These are phyloP conservation scores for Phaeosphaeria sp. DNA, from an alignment of 2,329 filamentous ascomycete genomes.

Conservation along the genomic window DNA sequence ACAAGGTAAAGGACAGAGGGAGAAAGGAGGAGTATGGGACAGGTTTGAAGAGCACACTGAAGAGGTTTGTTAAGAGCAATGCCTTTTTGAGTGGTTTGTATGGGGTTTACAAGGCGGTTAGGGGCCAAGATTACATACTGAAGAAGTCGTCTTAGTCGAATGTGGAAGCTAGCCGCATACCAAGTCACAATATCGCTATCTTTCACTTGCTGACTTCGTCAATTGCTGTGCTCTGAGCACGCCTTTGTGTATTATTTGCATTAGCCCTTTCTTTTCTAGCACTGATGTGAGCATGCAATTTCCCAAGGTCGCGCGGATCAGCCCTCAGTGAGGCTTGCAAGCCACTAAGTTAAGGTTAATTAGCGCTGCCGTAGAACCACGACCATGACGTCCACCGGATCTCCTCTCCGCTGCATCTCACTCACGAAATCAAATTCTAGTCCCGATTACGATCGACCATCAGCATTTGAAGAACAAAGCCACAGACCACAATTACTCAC, in stretches of 20 bases:
- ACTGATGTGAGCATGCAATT: not conserved
- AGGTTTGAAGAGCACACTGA: conserved; percentile 31
- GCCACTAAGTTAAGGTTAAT: too few relatives aligned
- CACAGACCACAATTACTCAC: not conserved
- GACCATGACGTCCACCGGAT: conserved; percentile 10
- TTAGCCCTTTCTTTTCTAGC: not conserved
- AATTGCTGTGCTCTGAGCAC: too few relatives aligned
- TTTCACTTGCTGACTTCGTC: too few relatives aligned
- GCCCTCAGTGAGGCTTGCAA: not conserved
- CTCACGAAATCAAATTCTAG: not conserved
- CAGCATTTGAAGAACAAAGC: not conserved
- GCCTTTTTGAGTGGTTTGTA: conserved; percentile 47
- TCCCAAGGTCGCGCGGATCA: not conserved
- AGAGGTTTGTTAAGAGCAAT: conserved; percentile 30
- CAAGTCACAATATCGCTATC: not conserved
- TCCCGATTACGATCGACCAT: not conserved
- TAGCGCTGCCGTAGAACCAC: not conserved
- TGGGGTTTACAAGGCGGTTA: conserved; percentile 46
- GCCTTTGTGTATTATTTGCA: too few relatives aligned
- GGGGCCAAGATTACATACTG: conserved; percentile 41
- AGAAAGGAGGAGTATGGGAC: conserved; percentile 19
- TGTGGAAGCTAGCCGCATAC: not conserved
- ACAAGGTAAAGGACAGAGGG: conserved; percentile 63
- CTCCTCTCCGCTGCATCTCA: conserved; percentile 2
- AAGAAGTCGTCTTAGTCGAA: conserved; percentile 29